Base-by-base conservation (phyloP, 1,139 yeast genomes). In the Kurtzmaniella natalensis region DNA sequence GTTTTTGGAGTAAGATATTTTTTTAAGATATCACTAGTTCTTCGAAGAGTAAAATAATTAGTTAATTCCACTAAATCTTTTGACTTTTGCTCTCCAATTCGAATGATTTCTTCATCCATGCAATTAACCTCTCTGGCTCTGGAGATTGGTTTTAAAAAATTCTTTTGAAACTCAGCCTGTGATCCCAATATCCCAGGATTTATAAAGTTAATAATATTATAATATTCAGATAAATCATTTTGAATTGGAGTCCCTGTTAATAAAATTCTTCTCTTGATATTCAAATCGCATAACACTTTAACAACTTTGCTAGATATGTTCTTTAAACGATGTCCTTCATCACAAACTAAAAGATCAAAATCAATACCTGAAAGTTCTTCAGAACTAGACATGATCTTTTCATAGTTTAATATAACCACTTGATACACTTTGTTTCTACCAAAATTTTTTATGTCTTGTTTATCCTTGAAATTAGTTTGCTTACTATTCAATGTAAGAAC, bases 241-340 rank as follows among this genome's bases (percentile, higher is more conserved):
- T 92, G 98, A 22, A 92, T 86, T 0, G 98, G 98, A 0, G 98
- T 92, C 0, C 98, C 98, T 0, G 95, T 78, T 7, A 92, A 60
- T 15, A 92, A 53, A 3, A 92, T 62, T 43, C 81, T 76, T 32
- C 66, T 72, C 10, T 69, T 64, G 4, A 85, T 70, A 26, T 76
- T 65, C 18, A 89, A 58, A 2, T 65, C 57, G 28, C 72, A 72
- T 33, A 89, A 63, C 0, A 78, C 75, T 40, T 76, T 78, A 35
- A 87, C 64, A 0, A 84, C 78, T 53, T 87, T 87, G 40, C 84
- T 86, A 10, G 76, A 56, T 18, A 72, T 68, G 45, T 73, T 83
- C 48, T 89, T 89, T 42, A 89, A 64, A 34, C 95, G 67, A 53
- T 89, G 97, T 3, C 96, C 98, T 53, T 94, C 99, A 55, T 94